Conservation (phyloP, 2,329 filamentous ascomycete genomes). For the Fusarium clavum region DNA sequence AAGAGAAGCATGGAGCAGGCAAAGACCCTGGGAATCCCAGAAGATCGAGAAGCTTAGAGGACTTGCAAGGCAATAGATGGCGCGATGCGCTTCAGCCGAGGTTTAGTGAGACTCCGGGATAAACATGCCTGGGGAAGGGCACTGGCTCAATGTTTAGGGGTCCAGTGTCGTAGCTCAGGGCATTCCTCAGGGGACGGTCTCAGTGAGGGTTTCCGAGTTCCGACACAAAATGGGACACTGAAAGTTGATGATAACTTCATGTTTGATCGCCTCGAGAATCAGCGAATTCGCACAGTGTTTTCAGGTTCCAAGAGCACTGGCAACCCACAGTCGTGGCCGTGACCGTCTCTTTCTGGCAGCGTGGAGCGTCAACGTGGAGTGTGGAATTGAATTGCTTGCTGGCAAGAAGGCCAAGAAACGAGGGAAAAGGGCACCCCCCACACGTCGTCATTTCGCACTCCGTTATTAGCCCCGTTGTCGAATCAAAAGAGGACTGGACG, state of each 20-base stretch:
- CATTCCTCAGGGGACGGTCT: neutral
- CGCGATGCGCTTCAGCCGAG: conserved; percentile 41
- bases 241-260: conserved; percentile 24
- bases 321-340: conserved; percentile 39
- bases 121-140: conserved; percentile 16
- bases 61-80: conserved; percentile 34
- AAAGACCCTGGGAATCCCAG: conserved; percentile 27
- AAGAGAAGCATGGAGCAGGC: conserved; percentile 30
- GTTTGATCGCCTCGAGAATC: neutral
- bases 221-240: neutral
- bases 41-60: conserved; percentile 27
- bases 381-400: conserved; percentile 31
- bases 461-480: conserved; percentile 46
- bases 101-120: conserved; percentile 26
- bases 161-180: conserved; percentile 3
- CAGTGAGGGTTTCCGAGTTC: neutral
- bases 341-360: conserved; percentile 30
- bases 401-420: conserved; percentile 40
- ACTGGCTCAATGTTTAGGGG: conserved; percentile 6
- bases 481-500: conserved; percentile 44
- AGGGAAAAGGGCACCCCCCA: conserved; percentile 41
- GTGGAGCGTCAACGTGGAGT: conserved; percentile 15
- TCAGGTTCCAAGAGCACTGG: conserved; percentile 38
- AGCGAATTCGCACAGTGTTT: conserved; percentile 44
- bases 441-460: conserved; percentile 47